A percentile compares a stretch with the other conserved stretches of the same genome.
These are phyloP conservation scores for Vitis amurensis DNA, from an alignment of 164 flowering plant species.

Conservation along the genomic window DNA sequence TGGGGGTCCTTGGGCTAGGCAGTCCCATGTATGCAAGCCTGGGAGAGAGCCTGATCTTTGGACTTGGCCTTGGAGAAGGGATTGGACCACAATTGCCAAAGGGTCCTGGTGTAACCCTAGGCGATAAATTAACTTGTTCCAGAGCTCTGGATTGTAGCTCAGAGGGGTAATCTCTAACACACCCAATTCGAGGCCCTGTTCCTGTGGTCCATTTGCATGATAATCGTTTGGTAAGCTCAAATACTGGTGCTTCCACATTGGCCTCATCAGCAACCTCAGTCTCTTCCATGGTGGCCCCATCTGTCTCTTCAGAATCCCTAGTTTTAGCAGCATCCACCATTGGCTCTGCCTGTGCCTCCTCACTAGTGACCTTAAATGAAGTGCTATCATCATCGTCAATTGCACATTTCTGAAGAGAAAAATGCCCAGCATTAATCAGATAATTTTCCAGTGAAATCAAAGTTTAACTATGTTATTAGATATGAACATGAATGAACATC, in stretches of 20 bases:
- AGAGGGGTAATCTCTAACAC: constrained; percentile 51
- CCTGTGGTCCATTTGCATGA: constrained; percentile 49
- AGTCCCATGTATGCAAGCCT: constrained; percentile 77
- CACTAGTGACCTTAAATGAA: constrained; percentile 6
- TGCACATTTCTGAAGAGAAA: constrained; percentile 29
- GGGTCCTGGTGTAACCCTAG: constrained; percentile 21
- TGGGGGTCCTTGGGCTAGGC: constrained; percentile 40
- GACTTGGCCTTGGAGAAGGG: constrained; percentile 77
- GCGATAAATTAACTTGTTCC: constrained; percentile 56
- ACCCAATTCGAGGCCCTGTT: constrained; percentile 48
- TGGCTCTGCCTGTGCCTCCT: constrained; percentile 9
- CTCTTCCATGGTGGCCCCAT: background rate
- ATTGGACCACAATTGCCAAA: constrained; percentile 33
- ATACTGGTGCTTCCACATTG: constrained; percentile 9
- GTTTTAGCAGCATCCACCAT: background rate
- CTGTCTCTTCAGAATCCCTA: background rate
- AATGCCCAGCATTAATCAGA: background rate
- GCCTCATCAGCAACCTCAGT: background rate
- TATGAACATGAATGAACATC: too few relatives aligned
- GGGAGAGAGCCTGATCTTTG: constrained; percentile 71
- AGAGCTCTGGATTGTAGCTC: constrained; percentile 44
- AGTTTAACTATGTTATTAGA: too few relatives aligned
- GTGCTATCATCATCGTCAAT: constrained; percentile 42
- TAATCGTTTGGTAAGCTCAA: constrained; percentile 18
- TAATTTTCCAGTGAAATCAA: too few relatives aligned